phyloP scores from a whole-genome alignment of 352 stramenopile genomes.

The Phytopythium kandeliae region DNA sequence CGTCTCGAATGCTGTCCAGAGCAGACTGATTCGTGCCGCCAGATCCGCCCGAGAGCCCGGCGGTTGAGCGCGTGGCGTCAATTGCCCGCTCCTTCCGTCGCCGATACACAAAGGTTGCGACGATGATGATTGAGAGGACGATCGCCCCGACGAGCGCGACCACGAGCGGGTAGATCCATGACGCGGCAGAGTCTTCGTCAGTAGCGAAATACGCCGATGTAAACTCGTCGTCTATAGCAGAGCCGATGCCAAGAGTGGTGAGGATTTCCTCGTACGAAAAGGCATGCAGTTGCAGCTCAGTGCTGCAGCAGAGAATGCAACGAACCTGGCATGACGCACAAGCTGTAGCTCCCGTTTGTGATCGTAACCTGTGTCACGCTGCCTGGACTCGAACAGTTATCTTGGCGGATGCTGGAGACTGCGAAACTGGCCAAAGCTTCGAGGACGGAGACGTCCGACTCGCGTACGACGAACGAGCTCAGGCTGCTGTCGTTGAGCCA shows the following conservation, averaged over 20 bases:
- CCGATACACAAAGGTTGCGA: not conserved
- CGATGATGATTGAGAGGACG: not conserved
- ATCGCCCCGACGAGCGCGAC: not conserved
- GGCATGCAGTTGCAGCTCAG: no score
- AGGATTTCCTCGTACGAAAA: no score
- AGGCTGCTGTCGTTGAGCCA: constrained; percentile 22
- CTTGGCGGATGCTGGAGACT: constrained; percentile 6
- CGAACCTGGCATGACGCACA: constrained; percentile 16
- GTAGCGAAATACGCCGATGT: not conserved
- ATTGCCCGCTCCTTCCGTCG: not conserved
- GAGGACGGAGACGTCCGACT: constrained; percentile 21
- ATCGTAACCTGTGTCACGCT: constrained; percentile 6
- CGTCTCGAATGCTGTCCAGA: constrained; percentile 41
- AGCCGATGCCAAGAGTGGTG: not conserved
- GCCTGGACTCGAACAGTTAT: not conserved
- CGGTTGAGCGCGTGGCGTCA: not conserved
- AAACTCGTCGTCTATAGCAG: not conserved
- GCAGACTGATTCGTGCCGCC: constrained; percentile 4
- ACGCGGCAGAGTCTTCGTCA: not conserved
- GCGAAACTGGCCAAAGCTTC: constrained; percentile 14
- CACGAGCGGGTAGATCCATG: not conserved
- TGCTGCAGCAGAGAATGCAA: not conserved
- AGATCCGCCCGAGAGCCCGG: not conserved
- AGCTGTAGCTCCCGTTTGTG: constrained; percentile 10
- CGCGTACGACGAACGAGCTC: constrained; percentile 20